phyloP scores from a whole-genome alignment of 345 rosid genomes.

The Eucalyptus dawsonii region DNA sequence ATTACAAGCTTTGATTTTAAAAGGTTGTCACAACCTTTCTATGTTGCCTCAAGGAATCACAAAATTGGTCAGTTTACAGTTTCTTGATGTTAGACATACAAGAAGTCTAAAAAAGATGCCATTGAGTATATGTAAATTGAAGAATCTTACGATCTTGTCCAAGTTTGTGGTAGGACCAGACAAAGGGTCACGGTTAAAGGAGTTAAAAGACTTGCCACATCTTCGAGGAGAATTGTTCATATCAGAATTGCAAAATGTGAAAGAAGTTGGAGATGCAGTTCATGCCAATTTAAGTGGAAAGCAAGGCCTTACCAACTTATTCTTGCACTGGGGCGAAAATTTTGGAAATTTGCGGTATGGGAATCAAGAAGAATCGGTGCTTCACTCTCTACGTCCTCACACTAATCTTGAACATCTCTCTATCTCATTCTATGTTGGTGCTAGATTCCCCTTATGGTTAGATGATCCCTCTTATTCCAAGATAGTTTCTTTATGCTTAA shows the following conservation, averaged over 20 bases:
- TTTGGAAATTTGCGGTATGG: neutral
- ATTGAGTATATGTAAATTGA: neutral
- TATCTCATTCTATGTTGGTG: neutral
- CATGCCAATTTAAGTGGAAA: neutral
- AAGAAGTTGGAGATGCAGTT: neutral
- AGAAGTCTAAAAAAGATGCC: neutral
- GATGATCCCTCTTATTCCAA: neutral
- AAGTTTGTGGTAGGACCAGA: neutral
- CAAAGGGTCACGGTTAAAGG: neutral
- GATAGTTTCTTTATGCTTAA: neutral
- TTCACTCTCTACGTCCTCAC: neutral
- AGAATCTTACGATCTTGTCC: neutral
- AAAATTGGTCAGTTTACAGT: neutral
- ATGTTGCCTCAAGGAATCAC: neutral
- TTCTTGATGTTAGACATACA: neutral
- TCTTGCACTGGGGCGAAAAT: neutral
- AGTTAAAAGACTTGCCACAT: neutral
- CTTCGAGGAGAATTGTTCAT: neutral
- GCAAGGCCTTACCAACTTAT: neutral
- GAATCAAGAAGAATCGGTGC: accelerated
- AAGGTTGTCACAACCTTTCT: neutral
- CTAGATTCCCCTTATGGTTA: neutral
- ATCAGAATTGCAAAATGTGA: neutral
- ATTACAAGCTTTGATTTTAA: neutral
- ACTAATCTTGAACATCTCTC: neutral